These are phyloP conservation scores for Hansenula anomala DNA, from an alignment of 1,139 yeast species.

Conservation along the genomic window DNA sequence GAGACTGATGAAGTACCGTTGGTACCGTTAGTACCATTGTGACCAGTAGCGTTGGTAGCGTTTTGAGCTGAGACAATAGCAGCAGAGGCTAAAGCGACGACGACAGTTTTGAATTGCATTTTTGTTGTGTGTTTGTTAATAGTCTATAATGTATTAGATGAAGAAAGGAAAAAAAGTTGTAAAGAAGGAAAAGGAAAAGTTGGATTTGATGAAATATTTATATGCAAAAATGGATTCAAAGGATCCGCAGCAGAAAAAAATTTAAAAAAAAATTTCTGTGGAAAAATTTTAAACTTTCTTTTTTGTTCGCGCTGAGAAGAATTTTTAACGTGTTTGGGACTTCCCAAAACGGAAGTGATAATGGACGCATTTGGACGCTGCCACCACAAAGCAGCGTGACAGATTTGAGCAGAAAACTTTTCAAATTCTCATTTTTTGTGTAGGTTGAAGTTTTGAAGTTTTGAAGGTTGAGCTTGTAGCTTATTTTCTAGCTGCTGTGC, in stretches of 20 bases:
- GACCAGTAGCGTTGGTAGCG: conserved; percentile 21
- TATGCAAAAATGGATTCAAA: not conserved
- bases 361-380: not conserved
- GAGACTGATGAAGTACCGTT: conserved; percentile 34
- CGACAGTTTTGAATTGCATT: conserved; percentile 61
- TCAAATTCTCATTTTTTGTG: too few species aligned
- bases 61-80: conserved; percentile 45
- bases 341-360: not conserved
- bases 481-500: too few species aligned
- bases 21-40: conserved; percentile 28
- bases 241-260: not conserved
- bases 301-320: too few species aligned
- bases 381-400: too few species aligned
- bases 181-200: too few species aligned
- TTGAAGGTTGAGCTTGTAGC: too few species aligned
- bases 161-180: not conserved
- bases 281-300: too few species aligned
- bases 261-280: too few species aligned
- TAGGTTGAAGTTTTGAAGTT: too few species aligned
- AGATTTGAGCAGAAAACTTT: too few species aligned
- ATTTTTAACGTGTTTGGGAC: not conserved
- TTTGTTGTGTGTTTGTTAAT: too few species aligned
- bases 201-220: too few species aligned
- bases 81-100: conserved; percentile 42
- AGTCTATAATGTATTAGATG: conserved; percentile 3